Percentiles rank a stretch among this genome's conserved stretches.
Evolutionary conservation across 129 eudicot species (phyloP).

Genomic region (Tagetes erecta): DNA sequence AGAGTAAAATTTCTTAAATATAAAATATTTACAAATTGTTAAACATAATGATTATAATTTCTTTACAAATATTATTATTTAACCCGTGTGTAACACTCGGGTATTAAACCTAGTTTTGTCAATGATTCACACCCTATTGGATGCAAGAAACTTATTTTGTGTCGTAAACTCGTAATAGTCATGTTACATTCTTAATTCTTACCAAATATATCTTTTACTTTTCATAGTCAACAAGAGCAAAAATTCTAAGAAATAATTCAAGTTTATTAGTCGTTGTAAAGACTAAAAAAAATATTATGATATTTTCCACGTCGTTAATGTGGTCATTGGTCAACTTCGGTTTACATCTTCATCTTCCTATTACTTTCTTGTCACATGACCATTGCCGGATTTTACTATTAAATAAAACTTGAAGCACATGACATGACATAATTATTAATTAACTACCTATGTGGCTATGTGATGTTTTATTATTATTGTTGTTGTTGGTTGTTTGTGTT

Average conservation of each 20-base stretch:
- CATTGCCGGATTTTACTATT: not conserved
- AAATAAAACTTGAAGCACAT: not conserved
- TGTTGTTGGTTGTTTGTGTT: not conserved
- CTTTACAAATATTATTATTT: too few species aligned
- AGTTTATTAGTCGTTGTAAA: not conserved
- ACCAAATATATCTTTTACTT: not conserved
- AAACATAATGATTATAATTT: too few species aligned
- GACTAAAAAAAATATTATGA: not conserved
- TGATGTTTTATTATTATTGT: not conserved
- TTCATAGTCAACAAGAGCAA: not conserved
- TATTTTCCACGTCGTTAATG: conserved; percentile 11
- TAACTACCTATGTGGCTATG: not conserved
- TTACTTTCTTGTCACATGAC: conserved; percentile 22
- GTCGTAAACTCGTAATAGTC: not conserved
- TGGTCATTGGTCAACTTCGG: conserved; percentile 7
- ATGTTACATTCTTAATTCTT: conserved; percentile 2
- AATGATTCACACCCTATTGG: not conserved
- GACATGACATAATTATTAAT: too few species aligned
- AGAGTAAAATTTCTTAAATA: too few species aligned
- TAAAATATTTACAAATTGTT: too few species aligned
- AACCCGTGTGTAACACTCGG: too few species aligned
- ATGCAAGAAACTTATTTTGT: not conserved
- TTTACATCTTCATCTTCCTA: conserved; percentile 15
- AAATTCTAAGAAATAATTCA: not conserved
- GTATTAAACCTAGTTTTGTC: too few species aligned